Evolutionary conservation across 2,329 filamentous ascomycete species (phyloP).

Genomic region (Aspergillus fijiensis): DNA sequence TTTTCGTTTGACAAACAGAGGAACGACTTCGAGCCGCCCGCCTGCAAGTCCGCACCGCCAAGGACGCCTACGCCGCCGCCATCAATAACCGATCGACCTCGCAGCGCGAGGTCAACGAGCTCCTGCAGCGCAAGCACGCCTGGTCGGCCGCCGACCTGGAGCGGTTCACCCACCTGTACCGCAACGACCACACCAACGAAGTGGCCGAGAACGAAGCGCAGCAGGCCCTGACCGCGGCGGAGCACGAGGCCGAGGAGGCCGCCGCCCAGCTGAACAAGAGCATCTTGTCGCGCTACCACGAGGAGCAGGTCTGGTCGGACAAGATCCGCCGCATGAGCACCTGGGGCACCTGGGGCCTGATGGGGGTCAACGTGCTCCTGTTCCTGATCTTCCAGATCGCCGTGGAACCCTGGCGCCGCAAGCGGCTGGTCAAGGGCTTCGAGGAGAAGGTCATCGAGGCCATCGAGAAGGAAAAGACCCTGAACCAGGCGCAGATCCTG

Average conservation of each 20-base stretch:
- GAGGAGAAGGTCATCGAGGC: constrained; percentile 72
- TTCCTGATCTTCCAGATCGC: constrained; percentile 84
- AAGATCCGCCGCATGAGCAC: constrained; percentile 94
- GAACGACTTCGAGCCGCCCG: constrained; percentile 56
- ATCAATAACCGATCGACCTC: constrained; percentile 81
- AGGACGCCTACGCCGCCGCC: constrained; percentile 76
- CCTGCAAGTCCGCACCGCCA: constrained; percentile 66
- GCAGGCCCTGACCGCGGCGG: constrained; percentile 69
- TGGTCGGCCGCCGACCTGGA: constrained; percentile 88
- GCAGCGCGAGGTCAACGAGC: constrained; percentile 91
- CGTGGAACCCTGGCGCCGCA: constrained; percentile 87
- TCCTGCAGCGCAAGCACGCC: constrained; percentile 89
- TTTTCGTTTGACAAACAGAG: constrained; percentile 41
- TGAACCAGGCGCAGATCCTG: constrained; percentile 19
- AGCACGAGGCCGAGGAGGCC: constrained; percentile 76
- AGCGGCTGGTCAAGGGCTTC: constrained; percentile 76
- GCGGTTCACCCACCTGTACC: constrained; percentile 88
- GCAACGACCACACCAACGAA: constrained; percentile 90
- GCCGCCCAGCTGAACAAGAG: constrained; percentile 72
- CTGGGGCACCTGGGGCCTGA: constrained; percentile 97
- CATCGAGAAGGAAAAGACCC: constrained; percentile 65
- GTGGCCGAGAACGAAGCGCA: constrained; percentile 73
- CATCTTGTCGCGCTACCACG: constrained; percentile 90
- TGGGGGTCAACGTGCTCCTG: constrained; percentile 92
- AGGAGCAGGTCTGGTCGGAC: constrained; percentile 99